A percentile compares a stretch with the other conserved stretches of the same genome.
Conservation (phyloP, 2,329 filamentous ascomycete species). For the Didymella pinodella region DNA sequence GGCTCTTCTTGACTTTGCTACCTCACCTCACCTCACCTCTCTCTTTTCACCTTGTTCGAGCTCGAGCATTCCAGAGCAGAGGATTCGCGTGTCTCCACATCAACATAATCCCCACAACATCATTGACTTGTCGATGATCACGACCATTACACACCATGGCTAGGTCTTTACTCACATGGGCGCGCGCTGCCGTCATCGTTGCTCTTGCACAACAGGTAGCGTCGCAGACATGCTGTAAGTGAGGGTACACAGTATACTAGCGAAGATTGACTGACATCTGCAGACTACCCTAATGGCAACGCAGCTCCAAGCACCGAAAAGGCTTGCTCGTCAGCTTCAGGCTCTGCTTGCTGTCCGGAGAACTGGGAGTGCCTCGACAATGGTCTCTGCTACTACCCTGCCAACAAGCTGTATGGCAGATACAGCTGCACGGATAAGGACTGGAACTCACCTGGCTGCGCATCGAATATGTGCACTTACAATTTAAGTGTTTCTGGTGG, state of each 20-base stretch:
- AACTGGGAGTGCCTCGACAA: constrained; percentile 50
- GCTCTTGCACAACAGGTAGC: constrained; percentile 29
- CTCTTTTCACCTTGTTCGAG: constrained; percentile 10
- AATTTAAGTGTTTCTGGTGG: constrained; percentile 35
- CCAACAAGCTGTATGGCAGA: constrained; percentile 38
- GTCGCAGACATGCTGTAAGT: constrained; percentile 45
- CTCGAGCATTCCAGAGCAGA: constrained; percentile 19
- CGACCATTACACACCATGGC: constrained; percentile 24
- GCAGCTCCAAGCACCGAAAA: constrained; percentile 40
- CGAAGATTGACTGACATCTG: constrained; percentile 19
- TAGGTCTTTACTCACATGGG: constrained; percentile 25
- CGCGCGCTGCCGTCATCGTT: constrained; percentile 31
- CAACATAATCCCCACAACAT: constrained; percentile 4
- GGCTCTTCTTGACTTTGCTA: constrained; percentile 4
- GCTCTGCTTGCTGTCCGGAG: constrained; percentile 48
- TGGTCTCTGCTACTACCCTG: constrained; percentile 46
- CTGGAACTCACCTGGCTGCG: constrained; percentile 45
- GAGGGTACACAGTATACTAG: neutral
- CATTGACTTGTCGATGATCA: constrained; percentile 15
- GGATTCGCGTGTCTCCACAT: constrained; percentile 11
- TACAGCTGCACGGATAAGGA: constrained; percentile 49
- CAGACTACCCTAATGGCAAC: constrained; percentile 48
- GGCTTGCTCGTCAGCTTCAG: constrained; percentile 44
- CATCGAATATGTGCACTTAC: constrained; percentile 48
- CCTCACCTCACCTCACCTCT: constrained; percentile 17